Evolutionary conservation across 2,329 filamentous ascomycete species (phyloP).

Genomic region (Corniculantispora saksenae): DNA sequence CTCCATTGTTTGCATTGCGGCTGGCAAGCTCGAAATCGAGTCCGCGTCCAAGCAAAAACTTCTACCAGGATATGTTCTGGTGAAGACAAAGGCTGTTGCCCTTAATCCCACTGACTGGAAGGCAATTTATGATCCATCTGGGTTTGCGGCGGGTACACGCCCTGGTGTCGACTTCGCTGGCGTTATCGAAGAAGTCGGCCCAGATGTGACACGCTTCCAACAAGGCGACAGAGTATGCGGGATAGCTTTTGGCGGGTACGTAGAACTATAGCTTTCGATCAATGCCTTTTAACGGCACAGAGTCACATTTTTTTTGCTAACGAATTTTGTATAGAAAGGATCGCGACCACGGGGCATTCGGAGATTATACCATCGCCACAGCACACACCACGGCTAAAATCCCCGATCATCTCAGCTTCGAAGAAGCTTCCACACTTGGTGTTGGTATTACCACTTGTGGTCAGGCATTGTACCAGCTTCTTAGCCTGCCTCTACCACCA

Average conservation of each 20-base stretch:
- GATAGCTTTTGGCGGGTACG: slow-evolving; percentile 35
- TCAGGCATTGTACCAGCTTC: slow-evolving; percentile 49
- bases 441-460: slow-evolving; percentile 45
- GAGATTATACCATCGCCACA: slow-evolving; percentile 40
- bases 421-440: slow-evolving; percentile 46
- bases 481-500: slow-evolving; percentile 48
- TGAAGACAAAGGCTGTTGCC: slow-evolving; percentile 35
- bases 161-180: slow-evolving; percentile 44
- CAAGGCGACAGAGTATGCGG: slow-evolving; percentile 51
- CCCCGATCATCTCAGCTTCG: slow-evolving; percentile 47
- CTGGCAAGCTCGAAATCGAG: slow-evolving; percentile 9
- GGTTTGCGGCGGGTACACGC: slow-evolving; percentile 34
- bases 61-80: slow-evolving; percentile 29
- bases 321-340: slow-evolving; percentile 20
- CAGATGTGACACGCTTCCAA: slow-evolving; percentile 41
- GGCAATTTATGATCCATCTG: slow-evolving; percentile 29
- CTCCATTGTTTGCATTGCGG: slow-evolving; percentile 1
- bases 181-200: slow-evolving; percentile 47
- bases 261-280: neutral
- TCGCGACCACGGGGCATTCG: slow-evolving; percentile 46
- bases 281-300: too few species aligned
- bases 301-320: neutral
- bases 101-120: slow-evolving; percentile 40
- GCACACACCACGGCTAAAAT: slow-evolving; percentile 44
- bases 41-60: neutral